Evolutionary conservation across 768 basidiomycete species (phyloP).

Genomic region (Lyophyllum decastes): DNA sequence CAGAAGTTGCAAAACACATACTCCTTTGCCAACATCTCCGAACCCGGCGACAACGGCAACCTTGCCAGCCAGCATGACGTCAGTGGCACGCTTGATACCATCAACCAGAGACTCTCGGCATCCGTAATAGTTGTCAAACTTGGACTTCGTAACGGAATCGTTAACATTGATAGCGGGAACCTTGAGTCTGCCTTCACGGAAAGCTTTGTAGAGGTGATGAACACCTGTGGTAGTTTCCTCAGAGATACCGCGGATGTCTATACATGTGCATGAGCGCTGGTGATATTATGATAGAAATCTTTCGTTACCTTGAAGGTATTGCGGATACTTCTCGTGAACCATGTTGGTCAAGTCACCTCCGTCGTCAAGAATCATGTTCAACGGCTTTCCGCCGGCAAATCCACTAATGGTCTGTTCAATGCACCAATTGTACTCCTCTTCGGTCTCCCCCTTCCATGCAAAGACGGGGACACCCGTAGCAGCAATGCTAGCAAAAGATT

Average conservation of each 20-base stretch:
- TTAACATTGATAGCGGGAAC: slow-evolving; percentile 99
- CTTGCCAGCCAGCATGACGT: slow-evolving; percentile 99
- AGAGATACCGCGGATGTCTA: slow-evolving; percentile 90
- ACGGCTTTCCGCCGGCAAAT: slow-evolving; percentile 80
- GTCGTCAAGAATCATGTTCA: slow-evolving; percentile 99
- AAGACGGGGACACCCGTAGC: slow-evolving; percentile 98
- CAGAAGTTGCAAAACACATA: slow-evolving; percentile 43
- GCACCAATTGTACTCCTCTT: slow-evolving; percentile 98
- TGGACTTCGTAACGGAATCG: slow-evolving; percentile 99
- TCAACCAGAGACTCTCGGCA: slow-evolving; percentile 99
- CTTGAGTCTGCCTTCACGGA: slow-evolving; percentile 95
- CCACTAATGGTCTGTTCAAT: slow-evolving; percentile 92
- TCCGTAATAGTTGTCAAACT: slow-evolving; percentile 98
- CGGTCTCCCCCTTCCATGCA: slow-evolving; percentile 99
- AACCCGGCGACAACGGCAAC: slow-evolving; percentile 98
- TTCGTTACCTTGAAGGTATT: slow-evolving; percentile 70
- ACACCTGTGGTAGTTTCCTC: slow-evolving; percentile 99
- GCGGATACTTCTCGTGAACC: slow-evolving; percentile 96
- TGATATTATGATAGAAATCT: neutral
- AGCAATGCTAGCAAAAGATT: slow-evolving; percentile 65
- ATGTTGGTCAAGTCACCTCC: slow-evolving; percentile 95
- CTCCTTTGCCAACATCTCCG: slow-evolving; percentile 99
- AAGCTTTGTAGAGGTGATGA: slow-evolving; percentile 97
- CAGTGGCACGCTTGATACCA: slow-evolving; percentile 99
- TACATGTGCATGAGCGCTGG: slow-evolving; percentile 5